A percentile compares a stretch with the other conserved stretches of the same genome.
Evolutionary conservation across 768 basidiomycete genomes (phyloP).

Genomic region (Paxillus rubicundulus): DNA sequence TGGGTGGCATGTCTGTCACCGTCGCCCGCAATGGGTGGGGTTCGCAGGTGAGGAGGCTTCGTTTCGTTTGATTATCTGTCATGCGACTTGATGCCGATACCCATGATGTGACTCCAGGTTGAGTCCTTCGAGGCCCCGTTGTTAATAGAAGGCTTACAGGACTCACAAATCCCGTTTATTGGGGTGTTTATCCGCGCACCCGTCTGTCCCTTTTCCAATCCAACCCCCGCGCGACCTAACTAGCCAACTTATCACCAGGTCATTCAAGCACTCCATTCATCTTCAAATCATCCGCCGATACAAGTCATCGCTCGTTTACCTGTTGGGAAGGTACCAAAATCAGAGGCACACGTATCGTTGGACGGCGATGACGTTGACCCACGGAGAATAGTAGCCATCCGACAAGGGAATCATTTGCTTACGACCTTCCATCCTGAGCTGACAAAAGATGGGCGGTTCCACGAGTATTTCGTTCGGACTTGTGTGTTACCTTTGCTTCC

Average conservation of each 20-base stretch:
- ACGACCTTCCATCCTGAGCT: constrained; percentile 96
- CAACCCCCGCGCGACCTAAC: background rate
- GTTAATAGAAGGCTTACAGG: constrained; percentile 56
- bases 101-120: constrained; percentile 43
- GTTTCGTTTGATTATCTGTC: background rate
- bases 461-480: constrained; percentile 83
- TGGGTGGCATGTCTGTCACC: constrained; percentile 76
- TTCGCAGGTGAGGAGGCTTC: constrained; percentile 60
- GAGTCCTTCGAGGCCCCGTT: constrained; percentile 90
- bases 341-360: constrained; percentile 34
- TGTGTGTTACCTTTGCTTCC: constrained; percentile 51
- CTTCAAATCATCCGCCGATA: constrained; percentile 53
- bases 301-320: constrained; percentile 72
- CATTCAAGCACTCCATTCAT: constrained; percentile 49
- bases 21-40: constrained; percentile 92
- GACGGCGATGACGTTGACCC: constrained; percentile 49
- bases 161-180: constrained; percentile 62
- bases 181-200: constrained; percentile 96
- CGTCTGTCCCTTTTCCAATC: constrained; percentile 38
- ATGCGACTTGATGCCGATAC: background rate
- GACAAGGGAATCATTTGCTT: constrained; percentile 80
- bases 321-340: constrained; percentile 42
- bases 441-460: constrained; percentile 82
- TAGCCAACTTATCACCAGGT: constrained; percentile 44
- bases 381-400: constrained; percentile 75